A percentile compares a stretch with the other conserved stretches of the same genome.
Conservation (phyloP, 2,329 filamentous ascomycete species). For the Peltaster fructicola region DNA sequence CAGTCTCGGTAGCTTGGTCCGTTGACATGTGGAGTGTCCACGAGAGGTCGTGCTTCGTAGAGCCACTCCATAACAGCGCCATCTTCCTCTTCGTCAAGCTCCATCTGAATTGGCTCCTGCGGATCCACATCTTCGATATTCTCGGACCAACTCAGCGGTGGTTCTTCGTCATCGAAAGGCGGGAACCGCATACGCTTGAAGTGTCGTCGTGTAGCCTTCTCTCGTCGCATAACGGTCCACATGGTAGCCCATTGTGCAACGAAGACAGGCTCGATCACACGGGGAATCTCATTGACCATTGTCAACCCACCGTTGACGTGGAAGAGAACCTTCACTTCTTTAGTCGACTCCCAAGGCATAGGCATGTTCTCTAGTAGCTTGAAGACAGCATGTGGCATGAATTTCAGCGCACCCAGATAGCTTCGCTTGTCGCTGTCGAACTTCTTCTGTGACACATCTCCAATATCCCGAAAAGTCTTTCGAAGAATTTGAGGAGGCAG, state of each 20-base stretch:
- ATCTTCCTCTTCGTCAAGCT: slow-evolving; percentile 87
- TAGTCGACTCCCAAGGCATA: slow-evolving; percentile 95
- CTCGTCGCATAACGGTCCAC: slow-evolving; percentile 96
- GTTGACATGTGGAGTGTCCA: slow-evolving; percentile 87
- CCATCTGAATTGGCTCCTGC: slow-evolving; percentile 94
- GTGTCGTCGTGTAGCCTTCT: slow-evolving; percentile 86
- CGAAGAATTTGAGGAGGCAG: slow-evolving; percentile 97
- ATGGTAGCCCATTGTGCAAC: slow-evolving; percentile 98
- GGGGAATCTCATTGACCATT: slow-evolving; percentile 85
- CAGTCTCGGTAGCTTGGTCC: slow-evolving; percentile 92
- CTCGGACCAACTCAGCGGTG: slow-evolving; percentile 91
- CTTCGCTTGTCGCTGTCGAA: slow-evolving; percentile 97
- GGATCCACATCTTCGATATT: slow-evolving; percentile 98
- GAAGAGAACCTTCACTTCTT: slow-evolving; percentile 95
- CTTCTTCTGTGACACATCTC: slow-evolving; percentile 97
- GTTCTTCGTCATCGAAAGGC: slow-evolving; percentile 96
- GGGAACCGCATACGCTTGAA: slow-evolving; percentile 99
- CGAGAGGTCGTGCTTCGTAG: slow-evolving; percentile 79
- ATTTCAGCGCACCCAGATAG: slow-evolving; percentile 92
- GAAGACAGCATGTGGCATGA: slow-evolving; percentile 96
- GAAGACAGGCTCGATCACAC: slow-evolving; percentile 94
- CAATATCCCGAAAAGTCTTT: slow-evolving; percentile 96
- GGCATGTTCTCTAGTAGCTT: slow-evolving; percentile 99
- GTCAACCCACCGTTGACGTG: slow-evolving; percentile 97
- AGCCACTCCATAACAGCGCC: slow-evolving; percentile 89